phyloP scores from a whole-genome alignment of 176 grass and related monocot genomes.

The Oryza meyeriana region DNA sequence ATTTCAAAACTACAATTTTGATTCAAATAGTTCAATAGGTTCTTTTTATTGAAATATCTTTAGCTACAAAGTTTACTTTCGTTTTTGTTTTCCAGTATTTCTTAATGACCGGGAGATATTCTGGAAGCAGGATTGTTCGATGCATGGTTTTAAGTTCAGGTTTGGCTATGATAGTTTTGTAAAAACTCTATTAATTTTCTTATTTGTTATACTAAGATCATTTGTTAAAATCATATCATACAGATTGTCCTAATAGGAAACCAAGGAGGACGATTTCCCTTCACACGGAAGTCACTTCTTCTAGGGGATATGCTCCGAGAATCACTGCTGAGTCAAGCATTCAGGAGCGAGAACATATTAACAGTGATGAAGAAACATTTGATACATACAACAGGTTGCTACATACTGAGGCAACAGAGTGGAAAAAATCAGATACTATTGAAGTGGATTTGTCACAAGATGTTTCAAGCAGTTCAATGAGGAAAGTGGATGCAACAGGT shows the following conservation, averaged over 20 bases:
- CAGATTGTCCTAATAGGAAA: constrained; percentile 57
- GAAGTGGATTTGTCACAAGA: constrained; percentile 1
- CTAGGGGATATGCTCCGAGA: constrained; percentile 41
- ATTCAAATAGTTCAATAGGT: neutral
- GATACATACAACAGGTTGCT: neutral
- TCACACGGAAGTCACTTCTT: constrained; percentile 45
- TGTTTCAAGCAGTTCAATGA: constrained; percentile 18
- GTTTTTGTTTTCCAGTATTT: constrained; percentile 42
- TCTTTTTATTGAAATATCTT: constrained; percentile 9
- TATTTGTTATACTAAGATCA: neutral
- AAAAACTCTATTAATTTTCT: constrained; percentile 7
- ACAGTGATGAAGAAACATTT: constrained; percentile 24
- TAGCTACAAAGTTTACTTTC: constrained; percentile 4
- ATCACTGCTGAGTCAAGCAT: constrained; percentile 25
- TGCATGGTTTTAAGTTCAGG: constrained; percentile 54
- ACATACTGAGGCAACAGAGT: constrained; percentile 18
- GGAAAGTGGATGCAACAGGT: neutral
- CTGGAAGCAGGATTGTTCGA: constrained; percentile 38
- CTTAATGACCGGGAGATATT: constrained; percentile 27
- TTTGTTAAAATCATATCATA: constrained; percentile 24
- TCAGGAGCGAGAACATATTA: constrained; percentile 33
- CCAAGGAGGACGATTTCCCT: constrained; percentile 35
- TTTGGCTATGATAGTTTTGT: constrained; percentile 22
- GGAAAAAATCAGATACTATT: constrained; percentile 6
- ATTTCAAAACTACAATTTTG: neutral